Conservation (phyloP, 2,329 filamentous ascomycete genomes). For the Alternaria sp. region DNA sequence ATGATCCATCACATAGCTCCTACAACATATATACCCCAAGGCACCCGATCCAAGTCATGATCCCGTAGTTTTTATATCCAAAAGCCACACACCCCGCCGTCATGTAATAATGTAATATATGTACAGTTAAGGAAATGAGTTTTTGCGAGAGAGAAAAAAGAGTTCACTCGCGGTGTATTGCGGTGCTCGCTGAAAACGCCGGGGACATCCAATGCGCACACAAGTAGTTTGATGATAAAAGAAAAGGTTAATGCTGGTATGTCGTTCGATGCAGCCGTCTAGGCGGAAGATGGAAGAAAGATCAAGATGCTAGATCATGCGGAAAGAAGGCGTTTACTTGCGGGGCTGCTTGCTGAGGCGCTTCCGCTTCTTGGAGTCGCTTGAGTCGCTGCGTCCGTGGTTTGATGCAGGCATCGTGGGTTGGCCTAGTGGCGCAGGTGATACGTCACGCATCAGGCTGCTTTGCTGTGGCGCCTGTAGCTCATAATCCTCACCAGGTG, state of each 20-base stretch:
- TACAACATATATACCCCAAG: constrained; percentile 3
- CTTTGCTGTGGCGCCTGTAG: constrained; percentile 44
- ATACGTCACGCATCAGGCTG: constrained; percentile 44
- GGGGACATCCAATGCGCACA: constrained; percentile 2
- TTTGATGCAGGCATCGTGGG: constrained; percentile 10
- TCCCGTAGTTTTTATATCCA: constrained; percentile 1
- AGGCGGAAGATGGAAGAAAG: constrained; percentile 1
- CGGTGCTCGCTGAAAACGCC: constrained; percentile 7
- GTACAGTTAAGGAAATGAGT: constrained; percentile 15
- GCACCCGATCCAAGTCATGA: constrained; percentile 24
- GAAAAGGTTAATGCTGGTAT: constrained; percentile 1
- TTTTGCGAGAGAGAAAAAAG: neutral
- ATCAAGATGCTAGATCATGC: constrained; percentile 9
- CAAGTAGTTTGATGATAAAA: neutral
- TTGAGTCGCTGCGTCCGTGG: constrained; percentile 40
- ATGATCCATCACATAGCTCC: constrained; percentile 6
- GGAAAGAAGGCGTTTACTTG: constrained; percentile 19
- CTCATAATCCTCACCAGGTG: constrained; percentile 45
- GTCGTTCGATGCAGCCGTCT: neutral
- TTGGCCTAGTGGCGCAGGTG: constrained; percentile 39
- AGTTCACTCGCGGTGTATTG: neutral
- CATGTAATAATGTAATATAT: constrained; percentile 15
- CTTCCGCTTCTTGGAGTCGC: constrained; percentile 46
- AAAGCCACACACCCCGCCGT: constrained; percentile 2
- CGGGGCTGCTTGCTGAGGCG: constrained; percentile 45